phyloP scores from a whole-genome alignment of 768 basidiomycete genomes.

The Cyathus striatus region DNA sequence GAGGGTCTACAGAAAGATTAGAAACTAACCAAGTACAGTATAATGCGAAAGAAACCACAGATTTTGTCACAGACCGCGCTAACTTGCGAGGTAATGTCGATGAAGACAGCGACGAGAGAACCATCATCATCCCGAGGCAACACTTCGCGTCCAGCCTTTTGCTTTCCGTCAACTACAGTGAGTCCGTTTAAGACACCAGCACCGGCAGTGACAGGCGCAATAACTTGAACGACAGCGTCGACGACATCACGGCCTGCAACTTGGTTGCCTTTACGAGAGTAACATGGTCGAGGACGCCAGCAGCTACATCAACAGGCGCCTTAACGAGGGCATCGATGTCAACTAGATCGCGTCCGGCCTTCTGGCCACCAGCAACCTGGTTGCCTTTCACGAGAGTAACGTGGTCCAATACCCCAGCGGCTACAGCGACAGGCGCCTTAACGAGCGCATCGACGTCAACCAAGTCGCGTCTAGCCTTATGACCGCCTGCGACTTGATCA shows the following conservation, averaged over 20 bases:
- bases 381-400: no score
- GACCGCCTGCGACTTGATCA: no score
- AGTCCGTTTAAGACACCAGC: no score
- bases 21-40: background rate
- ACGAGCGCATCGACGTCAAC: no score
- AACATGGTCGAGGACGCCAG: background rate
- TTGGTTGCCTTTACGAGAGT: background rate
- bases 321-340: background rate
- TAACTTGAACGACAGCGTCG: background rate
- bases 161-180: no score
- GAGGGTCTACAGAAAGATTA: conserved; percentile 4
- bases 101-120: conserved; percentile 10
- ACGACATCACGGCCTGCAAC: no score
- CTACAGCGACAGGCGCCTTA: no score
- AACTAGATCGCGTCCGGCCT: no score
- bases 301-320: background rate
- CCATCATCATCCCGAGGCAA: background rate
- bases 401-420: no score
- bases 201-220: background rate
- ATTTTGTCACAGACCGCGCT: conserved; percentile 9
- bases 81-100: conserved; percentile 5
- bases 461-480: no score
- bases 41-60: conserved; percentile 6
- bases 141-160: no score
- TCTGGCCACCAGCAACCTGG: no score